Evolutionary conservation across 805 yeast species (phyloP).

Genomic region (Candida wancherniae): DNA sequence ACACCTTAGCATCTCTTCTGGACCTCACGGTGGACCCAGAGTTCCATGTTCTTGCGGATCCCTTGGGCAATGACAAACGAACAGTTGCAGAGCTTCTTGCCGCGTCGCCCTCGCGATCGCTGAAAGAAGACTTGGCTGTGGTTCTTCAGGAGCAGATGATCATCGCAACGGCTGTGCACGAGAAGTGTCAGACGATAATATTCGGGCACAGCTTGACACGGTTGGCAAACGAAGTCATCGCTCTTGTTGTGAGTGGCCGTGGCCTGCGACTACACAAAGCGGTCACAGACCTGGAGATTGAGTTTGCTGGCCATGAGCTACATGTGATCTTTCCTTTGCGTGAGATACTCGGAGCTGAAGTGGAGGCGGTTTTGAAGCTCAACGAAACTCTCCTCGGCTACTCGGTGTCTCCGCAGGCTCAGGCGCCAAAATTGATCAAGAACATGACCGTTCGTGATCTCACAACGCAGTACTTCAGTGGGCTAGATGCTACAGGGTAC

Average conservation of each 20-base stretch:
- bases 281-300: conserved; percentile 41
- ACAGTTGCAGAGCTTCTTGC: conserved; percentile 31
- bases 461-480: conserved; percentile 63
- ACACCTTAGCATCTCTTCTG: conserved; percentile 25
- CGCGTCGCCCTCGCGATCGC: conserved; percentile 49
- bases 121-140: conserved; percentile 57
- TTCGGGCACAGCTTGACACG: conserved; percentile 80
- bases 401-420: conserved; percentile 16
- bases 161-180: conserved; percentile 40
- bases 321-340: conserved; percentile 65
- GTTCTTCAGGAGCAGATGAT: conserved; percentile 47
- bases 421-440: conserved; percentile 42
- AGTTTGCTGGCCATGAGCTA: conserved; percentile 26
- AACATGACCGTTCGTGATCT: conserved; percentile 80
- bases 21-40: conserved; percentile 11
- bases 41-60: conserved; percentile 10
- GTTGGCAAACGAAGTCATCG: conserved; percentile 72
- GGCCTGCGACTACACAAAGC: conserved; percentile 60
- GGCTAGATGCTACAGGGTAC: conserved; percentile 66
- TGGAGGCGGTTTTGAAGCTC: conserved; percentile 49
- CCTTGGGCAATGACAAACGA: conserved; percentile 1
- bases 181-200: conserved; percentile 51
- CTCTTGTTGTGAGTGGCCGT: conserved; percentile 80
- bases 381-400: conserved; percentile 31
- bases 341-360: conserved; percentile 68